Evolutionary conservation across 805 yeast genomes (phyloP), one percentile per base, ranked within the genome.

Genomic region (Schwanniomyces vanrijiae): DNA sequence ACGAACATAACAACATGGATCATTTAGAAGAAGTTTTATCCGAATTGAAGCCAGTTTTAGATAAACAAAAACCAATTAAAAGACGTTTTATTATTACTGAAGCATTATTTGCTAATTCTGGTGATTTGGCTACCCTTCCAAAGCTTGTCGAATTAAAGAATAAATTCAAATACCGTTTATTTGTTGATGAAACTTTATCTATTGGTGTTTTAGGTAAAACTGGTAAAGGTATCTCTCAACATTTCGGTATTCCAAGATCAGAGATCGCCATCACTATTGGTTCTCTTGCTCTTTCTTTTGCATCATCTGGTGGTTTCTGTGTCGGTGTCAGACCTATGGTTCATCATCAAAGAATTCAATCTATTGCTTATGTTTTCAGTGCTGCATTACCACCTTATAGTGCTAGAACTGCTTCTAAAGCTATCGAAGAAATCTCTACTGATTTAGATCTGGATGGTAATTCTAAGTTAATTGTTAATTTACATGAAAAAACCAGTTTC

Each of bases 331-430:
- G 72, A 21, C 85, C 85, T 46, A 89, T 94, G 90, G 82, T 90
- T 28, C 84, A 84, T 56, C 96, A 92, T 70, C 99, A 94, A 75
- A 83, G 96, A 64, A 86, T 94, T 58, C 86, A 90, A 20, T 88
- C 96, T 11, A 76, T 77, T 54, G 97, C 96, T 2, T 94, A 90
- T 63, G 94, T 94, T 50, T 94, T 89, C 65, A 87, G 96, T 59
- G 99, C 99, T 6, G 81, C 97, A 1, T 79, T 92, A 62, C 98
- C 99, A 10, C 95, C 97, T 20, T 92, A 87, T 66, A 80, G 90
- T 37, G 96, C 96, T 1, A 77, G 73, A 47, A 83, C 84, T 2
- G 80, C 79, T 1, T 78, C 88, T 1, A 73, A 73, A 44, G 78
- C 80, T 0, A 71, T 89, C 35, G 59, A 71, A 13, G 64, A 81